Evolutionary conservation across 2,329 filamentous ascomycete genomes (phyloP).

Genomic region (Monilinia fructicola): DNA sequence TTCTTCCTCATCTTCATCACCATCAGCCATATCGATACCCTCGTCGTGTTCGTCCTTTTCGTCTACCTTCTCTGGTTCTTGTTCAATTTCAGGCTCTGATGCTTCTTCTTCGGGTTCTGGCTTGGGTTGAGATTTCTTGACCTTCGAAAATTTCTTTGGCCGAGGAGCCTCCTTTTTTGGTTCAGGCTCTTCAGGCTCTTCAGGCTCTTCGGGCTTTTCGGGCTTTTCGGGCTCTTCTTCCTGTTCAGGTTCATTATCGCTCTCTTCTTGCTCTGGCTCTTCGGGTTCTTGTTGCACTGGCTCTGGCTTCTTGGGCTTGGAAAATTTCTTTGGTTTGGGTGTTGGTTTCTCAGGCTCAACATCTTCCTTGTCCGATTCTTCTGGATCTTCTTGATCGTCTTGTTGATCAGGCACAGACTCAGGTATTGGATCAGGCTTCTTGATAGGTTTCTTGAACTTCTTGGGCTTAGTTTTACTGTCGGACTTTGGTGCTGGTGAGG

Average conservation of each 20-base stretch:
- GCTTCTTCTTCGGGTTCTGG: conserved; percentile 1
- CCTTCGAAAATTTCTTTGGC: conserved; percentile 5
- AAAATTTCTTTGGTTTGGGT: conserved; percentile 2
- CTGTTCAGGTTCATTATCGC: conserved; percentile 29
- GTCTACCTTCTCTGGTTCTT: conserved; percentile 1
- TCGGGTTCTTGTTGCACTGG: conserved; percentile 4
- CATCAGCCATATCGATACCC: conserved; percentile 18
- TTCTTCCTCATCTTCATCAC: conserved; percentile 15
- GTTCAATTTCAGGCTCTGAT: conserved; percentile 8
- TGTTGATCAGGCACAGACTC: conserved; percentile 42
- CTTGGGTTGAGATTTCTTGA: not conserved
- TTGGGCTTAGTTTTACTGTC: conserved; percentile 4
- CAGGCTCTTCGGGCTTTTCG: conserved; percentile 30
- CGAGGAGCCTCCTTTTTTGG: conserved; percentile 5
- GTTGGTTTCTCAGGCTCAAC: conserved; percentile 45
- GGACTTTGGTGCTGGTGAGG: conserved; percentile 15
- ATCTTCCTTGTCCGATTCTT: conserved; percentile 53
- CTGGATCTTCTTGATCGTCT: conserved; percentile 43
- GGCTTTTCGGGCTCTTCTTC: conserved; percentile 27
- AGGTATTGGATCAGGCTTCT: conserved; percentile 41
- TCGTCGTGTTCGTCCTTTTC: conserved; percentile 20
- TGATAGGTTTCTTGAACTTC: conserved; percentile 47
- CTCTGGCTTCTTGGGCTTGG: conserved; percentile 5
- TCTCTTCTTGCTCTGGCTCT: conserved; percentile 11
- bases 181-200: conserved; percentile 52